A percentile compares a stretch with the other conserved stretches of the same genome.
Conservation (phyloP, 2,329 filamentous ascomycete genomes). For the Trichoderma cornu-damae region DNA sequence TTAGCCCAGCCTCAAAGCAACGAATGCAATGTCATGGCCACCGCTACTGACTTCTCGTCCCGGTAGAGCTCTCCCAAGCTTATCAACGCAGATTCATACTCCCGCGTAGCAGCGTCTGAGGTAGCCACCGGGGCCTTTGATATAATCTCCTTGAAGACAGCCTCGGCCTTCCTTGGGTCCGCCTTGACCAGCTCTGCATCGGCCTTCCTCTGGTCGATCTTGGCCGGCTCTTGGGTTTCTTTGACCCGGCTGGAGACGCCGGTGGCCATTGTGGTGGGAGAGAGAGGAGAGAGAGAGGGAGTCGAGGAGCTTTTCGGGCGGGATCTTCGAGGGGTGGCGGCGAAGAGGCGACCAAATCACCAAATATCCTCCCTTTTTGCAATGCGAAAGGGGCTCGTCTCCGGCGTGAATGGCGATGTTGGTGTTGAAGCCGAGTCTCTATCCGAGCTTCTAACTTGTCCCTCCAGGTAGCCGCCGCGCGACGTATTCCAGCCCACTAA, state of each 20-base stretch:
- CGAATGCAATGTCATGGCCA: constrained; percentile 22
- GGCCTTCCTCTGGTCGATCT: constrained; percentile 75
- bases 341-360: neutral
- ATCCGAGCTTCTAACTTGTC: constrained; percentile 18
- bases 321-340: neutral
- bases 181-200: constrained; percentile 75
- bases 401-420: neutral
- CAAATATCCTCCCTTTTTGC: neutral
- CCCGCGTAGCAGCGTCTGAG: constrained; percentile 76
- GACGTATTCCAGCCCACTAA: constrained; percentile 15
- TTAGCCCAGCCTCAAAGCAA: neutral
- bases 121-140: constrained; percentile 77
- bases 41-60: constrained; percentile 65
- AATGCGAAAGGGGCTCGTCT: neutral
- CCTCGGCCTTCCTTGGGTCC: constrained; percentile 77
- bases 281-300: neutral
- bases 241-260: constrained; percentile 64
- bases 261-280: constrained; percentile 52
- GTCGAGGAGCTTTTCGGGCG: constrained; percentile 1
- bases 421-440: constrained; percentile 16
- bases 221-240: constrained; percentile 80
- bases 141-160: constrained; percentile 84
- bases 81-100: constrained; percentile 86
- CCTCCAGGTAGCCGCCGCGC: constrained; percentile 36
- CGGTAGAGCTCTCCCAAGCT: constrained; percentile 88